Percentiles rank a stretch among this genome's conserved stretches.
Conservation (phyloP, 2,329 filamentous ascomycete genomes). For the Stagonosporopsis chrysanthemi region DNA sequence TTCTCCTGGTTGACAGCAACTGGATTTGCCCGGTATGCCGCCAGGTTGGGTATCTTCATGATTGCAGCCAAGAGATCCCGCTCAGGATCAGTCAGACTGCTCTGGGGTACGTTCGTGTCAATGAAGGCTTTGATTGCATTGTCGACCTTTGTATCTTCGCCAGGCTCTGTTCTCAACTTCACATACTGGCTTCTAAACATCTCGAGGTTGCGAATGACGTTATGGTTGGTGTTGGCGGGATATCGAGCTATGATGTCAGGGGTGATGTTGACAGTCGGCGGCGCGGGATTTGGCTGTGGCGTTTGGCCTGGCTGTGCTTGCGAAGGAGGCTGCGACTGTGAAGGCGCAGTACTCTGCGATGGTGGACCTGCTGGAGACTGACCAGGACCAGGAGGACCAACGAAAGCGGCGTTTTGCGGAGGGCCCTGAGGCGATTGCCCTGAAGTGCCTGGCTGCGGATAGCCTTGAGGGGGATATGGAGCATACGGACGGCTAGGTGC, state of each 20-base stretch:
- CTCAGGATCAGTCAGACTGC: conserved; percentile 37
- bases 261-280: conserved; percentile 14
- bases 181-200: conserved; percentile 45
- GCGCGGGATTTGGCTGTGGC: conserved; percentile 5
- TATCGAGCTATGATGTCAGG: conserved; percentile 42
- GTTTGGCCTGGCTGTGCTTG: conserved; percentile 10
- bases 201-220: conserved; percentile 44
- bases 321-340: conserved; percentile 14
- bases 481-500: conserved; percentile 38
- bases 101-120: conserved; percentile 32
- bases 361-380: conserved; percentile 10
- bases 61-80: conserved; percentile 36
- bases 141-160: conserved; percentile 41
- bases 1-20: conserved; percentile 22
- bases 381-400: conserved; percentile 7
- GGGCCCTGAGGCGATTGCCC: conserved; percentile 31
- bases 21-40: conserved; percentile 25
- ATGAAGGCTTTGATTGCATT: conserved; percentile 45
- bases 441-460: conserved; percentile 28
- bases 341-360: conserved; percentile 13
- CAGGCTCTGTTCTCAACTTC: conserved; percentile 30
- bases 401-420: background rate
- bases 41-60: conserved; percentile 30
- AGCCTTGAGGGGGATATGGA: conserved; percentile 35
- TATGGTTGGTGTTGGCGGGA: conserved; percentile 36